Percentiles rank a stretch among this genome's conserved stretches.
These are phyloP conservation scores for Microcos paniculata DNA, from an alignment of 345 rosid species.

Conservation along the genomic window DNA sequence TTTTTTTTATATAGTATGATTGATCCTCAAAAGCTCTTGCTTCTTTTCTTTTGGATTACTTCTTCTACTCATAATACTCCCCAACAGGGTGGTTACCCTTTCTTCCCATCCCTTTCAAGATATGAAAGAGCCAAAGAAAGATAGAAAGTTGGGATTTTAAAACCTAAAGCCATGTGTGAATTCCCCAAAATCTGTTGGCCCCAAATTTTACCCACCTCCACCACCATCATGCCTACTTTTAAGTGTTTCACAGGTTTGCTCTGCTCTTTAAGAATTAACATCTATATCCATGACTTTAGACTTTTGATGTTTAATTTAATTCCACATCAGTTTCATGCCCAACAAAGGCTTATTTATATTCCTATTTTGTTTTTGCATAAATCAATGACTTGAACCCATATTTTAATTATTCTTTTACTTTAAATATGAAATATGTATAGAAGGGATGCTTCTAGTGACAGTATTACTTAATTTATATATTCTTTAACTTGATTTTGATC, in stretches of 20 bases:
- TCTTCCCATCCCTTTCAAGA: slow-evolving; percentile 1
- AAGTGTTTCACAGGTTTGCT: background rate
- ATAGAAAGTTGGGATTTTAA: background rate
- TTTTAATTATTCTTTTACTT: background rate
- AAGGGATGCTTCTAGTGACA: background rate
- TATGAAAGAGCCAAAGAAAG: background rate
- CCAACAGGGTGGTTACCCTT: background rate
- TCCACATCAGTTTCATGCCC: background rate
- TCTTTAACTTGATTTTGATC: background rate
- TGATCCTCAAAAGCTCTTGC: background rate
- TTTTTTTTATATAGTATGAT: background rate
- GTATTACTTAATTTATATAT: background rate
- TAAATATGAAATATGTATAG: background rate
- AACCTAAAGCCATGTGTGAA: background rate
- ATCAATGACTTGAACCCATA: background rate
- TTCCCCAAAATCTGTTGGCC: background rate
- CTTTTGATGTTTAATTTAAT: background rate
- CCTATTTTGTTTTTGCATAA: background rate
- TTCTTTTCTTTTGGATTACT: slow-evolving; percentile 11
- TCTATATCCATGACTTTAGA: background rate
- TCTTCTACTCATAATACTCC: background rate
- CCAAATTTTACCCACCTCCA: background rate
- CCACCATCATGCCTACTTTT: background rate
- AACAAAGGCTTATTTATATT: background rate
- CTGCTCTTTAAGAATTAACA: no score